Evolutionary conservation across 371 early-diverging fungal species (phyloP).

Genomic region (Mucor lusitanicus): DNA sequence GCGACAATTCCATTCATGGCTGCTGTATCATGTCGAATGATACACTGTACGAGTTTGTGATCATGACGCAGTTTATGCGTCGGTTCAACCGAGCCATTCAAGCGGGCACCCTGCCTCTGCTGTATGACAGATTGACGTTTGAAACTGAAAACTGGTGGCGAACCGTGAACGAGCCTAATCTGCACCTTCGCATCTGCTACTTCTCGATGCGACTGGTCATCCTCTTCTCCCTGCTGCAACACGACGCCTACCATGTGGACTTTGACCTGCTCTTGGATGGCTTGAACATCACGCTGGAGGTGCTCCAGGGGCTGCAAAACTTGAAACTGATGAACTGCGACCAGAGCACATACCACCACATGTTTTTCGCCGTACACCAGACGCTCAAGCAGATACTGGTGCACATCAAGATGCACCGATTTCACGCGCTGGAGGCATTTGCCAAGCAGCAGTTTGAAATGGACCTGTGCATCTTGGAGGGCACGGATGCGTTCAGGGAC

Average conservation of each 20-base stretch:
- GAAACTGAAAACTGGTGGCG: conserved; percentile 29
- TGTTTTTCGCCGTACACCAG: conserved; percentile 50
- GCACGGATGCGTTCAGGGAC: conserved; percentile 36
- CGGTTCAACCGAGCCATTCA: conserved; percentile 33
- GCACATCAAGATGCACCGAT: conserved; percentile 7
- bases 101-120: conserved; percentile 18
- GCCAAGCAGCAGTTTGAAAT: conserved; percentile 35
- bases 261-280: conserved; percentile 34
- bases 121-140: conserved; percentile 16
- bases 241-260: background rate
- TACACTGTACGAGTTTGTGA: conserved; percentile 24
- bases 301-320: conserved; percentile 34
- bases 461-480: conserved; percentile 32
- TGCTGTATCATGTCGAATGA: conserved; percentile 16
- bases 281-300: conserved; percentile 28
- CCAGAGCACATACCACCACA: conserved; percentile 52
- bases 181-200: conserved; percentile 42
- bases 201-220: conserved; percentile 43
- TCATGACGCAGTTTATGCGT: conserved; percentile 40
- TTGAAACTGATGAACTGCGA: conserved; percentile 40
- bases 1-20: background rate
- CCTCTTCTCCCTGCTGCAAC: conserved; percentile 32
- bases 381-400: conserved; percentile 25
- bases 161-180: background rate
- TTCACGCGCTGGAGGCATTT: conserved; percentile 4